A percentile compares a stretch with the other conserved stretches of the same genome.
These are phyloP conservation scores for Alternaria panax DNA, from an alignment of 2,329 filamentous ascomycete species.

Conservation along the genomic window DNA sequence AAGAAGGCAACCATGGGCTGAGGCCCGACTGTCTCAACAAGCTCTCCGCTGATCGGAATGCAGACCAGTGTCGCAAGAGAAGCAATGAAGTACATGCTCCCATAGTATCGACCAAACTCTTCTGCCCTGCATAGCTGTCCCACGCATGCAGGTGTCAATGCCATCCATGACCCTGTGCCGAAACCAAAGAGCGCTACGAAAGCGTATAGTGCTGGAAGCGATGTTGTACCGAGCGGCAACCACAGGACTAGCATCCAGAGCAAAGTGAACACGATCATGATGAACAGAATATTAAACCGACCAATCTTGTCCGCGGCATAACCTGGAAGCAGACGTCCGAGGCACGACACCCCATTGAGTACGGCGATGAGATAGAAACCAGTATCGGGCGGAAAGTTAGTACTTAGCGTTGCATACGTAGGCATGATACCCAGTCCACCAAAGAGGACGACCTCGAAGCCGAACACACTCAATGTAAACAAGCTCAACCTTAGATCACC, in stretches of 20 bases:
- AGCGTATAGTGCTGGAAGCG: slow-evolving; percentile 47
- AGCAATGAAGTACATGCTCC: slow-evolving; percentile 54
- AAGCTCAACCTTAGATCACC: slow-evolving; percentile 44
- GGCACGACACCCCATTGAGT: slow-evolving; percentile 51
- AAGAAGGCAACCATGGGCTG: slow-evolving; percentile 46
- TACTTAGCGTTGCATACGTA: slow-evolving; percentile 52
- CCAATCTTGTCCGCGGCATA: slow-evolving; percentile 52
- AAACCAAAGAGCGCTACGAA: slow-evolving; percentile 57
- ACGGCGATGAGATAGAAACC: slow-evolving; percentile 50
- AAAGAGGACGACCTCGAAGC: slow-evolving; percentile 52
- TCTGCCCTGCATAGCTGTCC: slow-evolving; percentile 57
- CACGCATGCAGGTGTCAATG: slow-evolving; percentile 56
- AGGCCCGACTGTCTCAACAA: slow-evolving; percentile 45
- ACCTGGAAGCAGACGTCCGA: slow-evolving; percentile 52
- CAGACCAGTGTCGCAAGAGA: slow-evolving; percentile 47
- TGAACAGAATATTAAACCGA: slow-evolving; percentile 51
- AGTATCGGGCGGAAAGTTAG: slow-evolving; percentile 41
- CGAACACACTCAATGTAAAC: slow-evolving; percentile 47
- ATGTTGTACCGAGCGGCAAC: slow-evolving; percentile 44
- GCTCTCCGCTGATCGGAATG: slow-evolving; percentile 47
- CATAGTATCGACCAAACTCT: slow-evolving; percentile 60
- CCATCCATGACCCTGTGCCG: slow-evolving; percentile 56
- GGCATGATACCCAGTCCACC: slow-evolving; percentile 49
- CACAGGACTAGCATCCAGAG: slow-evolving; percentile 48
- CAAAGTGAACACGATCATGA: slow-evolving; percentile 46